phyloP scores from a whole-genome alignment of 495 filamentous ascomycete genomes.

The Hyaloscypha bicolor region DNA sequence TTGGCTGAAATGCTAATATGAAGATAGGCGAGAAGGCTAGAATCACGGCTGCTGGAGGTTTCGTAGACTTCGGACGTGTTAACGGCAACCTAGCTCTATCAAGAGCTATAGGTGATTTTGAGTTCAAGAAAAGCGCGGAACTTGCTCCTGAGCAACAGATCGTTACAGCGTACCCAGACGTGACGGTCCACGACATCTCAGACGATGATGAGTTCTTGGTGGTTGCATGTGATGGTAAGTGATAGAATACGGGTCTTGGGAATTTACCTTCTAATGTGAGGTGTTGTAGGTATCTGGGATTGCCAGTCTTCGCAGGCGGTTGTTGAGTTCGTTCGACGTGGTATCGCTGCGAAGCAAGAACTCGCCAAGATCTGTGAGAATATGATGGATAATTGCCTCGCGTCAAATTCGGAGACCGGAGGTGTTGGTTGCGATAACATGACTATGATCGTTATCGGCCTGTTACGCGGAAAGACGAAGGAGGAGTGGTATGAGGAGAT shows the following conservation, averaged over 20 bases:
- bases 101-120: constrained; percentile 96
- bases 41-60: constrained; percentile 93
- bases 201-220: constrained; percentile 97
- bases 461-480: constrained; percentile 88
- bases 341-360: constrained; percentile 93
- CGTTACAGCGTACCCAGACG: constrained; percentile 94
- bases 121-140: constrained; percentile 99
- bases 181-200: constrained; percentile 82
- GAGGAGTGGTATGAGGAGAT: constrained; percentile 98
- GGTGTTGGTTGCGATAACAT: constrained; percentile 99
- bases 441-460: constrained; percentile 92
- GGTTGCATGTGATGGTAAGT: constrained; percentile 92
- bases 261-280: neutral
- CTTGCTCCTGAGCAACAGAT: constrained; percentile 96
- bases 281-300: constrained; percentile 87
- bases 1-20: neutral
- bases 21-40: constrained; percentile 86
- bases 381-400: constrained; percentile 99
- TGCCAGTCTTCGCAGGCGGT: constrained; percentile 98
- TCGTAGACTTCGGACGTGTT: constrained; percentile 97
- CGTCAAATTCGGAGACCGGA: constrained; percentile 95
- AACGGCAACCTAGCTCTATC: constrained; percentile 99
- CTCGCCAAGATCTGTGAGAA: constrained; percentile 95
- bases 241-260: neutral
- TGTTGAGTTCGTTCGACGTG: constrained; percentile 92